Evolutionary conservation across 1,284 basidiomycete species (phyloP).

Genomic region (Phylloboletellus chloephorus): DNA sequence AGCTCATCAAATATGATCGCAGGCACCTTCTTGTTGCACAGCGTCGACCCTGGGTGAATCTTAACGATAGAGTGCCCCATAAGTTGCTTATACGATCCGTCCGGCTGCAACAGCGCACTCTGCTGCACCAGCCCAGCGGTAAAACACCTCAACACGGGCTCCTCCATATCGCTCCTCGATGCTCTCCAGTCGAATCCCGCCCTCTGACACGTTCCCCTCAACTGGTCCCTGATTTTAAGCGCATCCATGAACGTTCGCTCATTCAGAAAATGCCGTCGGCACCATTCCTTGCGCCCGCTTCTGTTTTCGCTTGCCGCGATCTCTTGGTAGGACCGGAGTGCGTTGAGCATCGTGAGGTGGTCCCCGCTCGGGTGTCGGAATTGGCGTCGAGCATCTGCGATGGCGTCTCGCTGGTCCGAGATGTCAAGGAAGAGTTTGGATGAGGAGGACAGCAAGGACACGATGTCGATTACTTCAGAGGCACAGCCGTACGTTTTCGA

Average conservation of each 20-base stretch:
- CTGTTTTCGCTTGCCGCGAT: conserved; percentile 43
- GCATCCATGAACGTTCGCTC: conserved; percentile 85
- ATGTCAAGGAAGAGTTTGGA: conserved; percentile 71
- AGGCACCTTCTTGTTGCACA: conserved; percentile 74
- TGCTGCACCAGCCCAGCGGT: conserved; percentile 76
- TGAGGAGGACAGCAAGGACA: conserved; percentile 75
- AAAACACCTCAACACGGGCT: conserved; percentile 61
- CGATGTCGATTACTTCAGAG: conserved; percentile 69
- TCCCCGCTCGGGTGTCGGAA: conserved; percentile 87
- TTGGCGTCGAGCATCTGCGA: conserved; percentile 63
- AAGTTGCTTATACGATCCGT: conserved; percentile 80
- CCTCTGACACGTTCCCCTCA: conserved; percentile 61
- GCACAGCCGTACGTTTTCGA: conserved; percentile 69
- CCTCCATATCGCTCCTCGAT: conserved; percentile 53
- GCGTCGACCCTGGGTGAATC: conserved; percentile 80
- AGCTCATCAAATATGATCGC: conserved; percentile 90
- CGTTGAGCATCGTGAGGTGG: conserved; percentile 85
- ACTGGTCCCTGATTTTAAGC: conserved; percentile 75
- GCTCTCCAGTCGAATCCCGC: conserved; percentile 59
- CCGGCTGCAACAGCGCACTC: conserved; percentile 75
- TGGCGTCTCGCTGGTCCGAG: conserved; percentile 65
- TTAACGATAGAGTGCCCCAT: conserved; percentile 81
- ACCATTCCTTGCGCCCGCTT: conserved; percentile 66
- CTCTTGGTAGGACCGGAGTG: conserved; percentile 74
- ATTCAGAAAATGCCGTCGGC: conserved; percentile 78